phyloP scores from a whole-genome alignment of 441 rosid species.

The Gossypium aridum region DNA sequence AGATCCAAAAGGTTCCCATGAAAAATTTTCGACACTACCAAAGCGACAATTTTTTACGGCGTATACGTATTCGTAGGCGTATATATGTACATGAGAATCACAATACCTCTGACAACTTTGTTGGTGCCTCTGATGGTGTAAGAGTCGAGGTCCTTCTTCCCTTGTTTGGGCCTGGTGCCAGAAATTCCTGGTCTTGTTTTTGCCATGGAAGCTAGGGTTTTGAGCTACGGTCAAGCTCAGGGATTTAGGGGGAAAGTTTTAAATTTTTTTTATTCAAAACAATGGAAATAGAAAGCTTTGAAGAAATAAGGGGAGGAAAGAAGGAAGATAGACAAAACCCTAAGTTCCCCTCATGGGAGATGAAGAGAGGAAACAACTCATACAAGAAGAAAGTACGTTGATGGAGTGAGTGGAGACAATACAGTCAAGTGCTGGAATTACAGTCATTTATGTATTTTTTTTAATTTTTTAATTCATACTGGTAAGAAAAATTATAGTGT shows the following conservation, averaged over 20 bases:
- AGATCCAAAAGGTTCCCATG: not conserved
- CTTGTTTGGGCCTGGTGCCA: conserved; percentile 50
- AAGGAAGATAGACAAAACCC: conserved; percentile 4
- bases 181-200: conserved; percentile 54
- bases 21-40: not conserved
- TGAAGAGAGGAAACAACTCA: not conserved
- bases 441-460: not conserved
- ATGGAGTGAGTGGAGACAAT: not conserved
- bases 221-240: not conserved
- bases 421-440: conserved; percentile 1
- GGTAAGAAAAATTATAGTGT: not conserved
- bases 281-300: not conserved
- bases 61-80: not conserved
- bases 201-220: conserved; percentile 37
- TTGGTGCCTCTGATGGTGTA: conserved; percentile 55
- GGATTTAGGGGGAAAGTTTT: conserved; percentile 10
- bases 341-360: conserved; percentile 4
- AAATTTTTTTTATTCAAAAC: not conserved
- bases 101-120: conserved; percentile 47
- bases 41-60: not conserved
- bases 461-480: not conserved
- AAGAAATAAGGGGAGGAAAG: not conserved
- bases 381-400: not conserved
- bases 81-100: not conserved
- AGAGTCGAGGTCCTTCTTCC: conserved; percentile 42